Conservation (phyloP, 257 asterid species). For the Solanum pimpinellifolium region DNA sequence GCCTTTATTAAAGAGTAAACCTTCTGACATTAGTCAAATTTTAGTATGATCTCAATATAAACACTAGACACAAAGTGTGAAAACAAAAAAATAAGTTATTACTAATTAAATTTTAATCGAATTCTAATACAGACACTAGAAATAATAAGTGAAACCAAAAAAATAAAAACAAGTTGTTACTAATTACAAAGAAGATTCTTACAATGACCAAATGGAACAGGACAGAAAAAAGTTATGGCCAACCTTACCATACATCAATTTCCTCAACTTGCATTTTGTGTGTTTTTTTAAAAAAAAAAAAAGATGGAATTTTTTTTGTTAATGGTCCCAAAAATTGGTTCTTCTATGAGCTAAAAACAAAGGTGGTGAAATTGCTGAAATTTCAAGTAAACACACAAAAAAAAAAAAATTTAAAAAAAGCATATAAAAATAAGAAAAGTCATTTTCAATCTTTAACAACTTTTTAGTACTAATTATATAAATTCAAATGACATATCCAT, state of each 20-base stretch:
- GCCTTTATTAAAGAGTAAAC: background rate
- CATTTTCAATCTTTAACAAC: conserved; percentile 15
- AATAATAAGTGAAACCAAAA: fast-evolving
- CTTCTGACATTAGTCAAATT: background rate
- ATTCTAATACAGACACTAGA: too few relatives aligned
- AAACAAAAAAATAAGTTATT: background rate
- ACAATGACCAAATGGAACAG: conserved; percentile 25
- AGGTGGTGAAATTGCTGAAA: conserved; percentile 22
- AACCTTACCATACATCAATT: conserved; percentile 34
- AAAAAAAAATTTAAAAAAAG: background rate
- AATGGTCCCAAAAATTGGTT: conserved; percentile 43
- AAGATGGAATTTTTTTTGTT: background rate
- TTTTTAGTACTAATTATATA: background rate
- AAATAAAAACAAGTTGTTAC: conserved; percentile 1
- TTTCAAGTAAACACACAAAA: conserved; percentile 1
- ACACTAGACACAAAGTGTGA: background rate
- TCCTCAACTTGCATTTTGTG: conserved; percentile 41
- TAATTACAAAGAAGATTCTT: conserved; percentile 46
- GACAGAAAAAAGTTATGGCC: conserved; percentile 50
- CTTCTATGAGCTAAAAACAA: conserved; percentile 17
- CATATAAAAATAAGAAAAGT: background rate
- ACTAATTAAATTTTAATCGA: conserved; percentile 6
- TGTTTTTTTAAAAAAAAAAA: background rate
- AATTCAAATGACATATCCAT: background rate
- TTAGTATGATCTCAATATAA: background rate